Conservation (phyloP, 352 stramenopile species). For the Phytopythium montanum region DNA sequence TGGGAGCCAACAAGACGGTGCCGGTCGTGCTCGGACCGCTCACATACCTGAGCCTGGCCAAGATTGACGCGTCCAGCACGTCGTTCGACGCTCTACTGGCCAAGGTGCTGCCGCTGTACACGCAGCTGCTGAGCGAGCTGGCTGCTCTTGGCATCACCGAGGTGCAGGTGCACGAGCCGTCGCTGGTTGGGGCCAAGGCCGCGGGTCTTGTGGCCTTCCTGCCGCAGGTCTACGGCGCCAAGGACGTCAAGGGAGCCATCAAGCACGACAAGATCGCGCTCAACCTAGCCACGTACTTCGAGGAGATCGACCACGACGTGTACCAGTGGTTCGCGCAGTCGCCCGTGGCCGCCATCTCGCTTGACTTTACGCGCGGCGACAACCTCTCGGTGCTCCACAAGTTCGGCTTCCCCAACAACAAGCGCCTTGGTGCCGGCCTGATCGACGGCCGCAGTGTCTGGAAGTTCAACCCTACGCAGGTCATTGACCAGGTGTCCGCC, state of each 20-base stretch:
- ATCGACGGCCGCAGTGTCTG: constrained; percentile 91
- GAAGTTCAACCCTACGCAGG: constrained; percentile 78
- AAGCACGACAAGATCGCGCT: constrained; percentile 57
- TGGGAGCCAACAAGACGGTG: constrained; percentile 83
- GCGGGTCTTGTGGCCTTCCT: constrained; percentile 53
- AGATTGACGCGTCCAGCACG: constrained; percentile 61
- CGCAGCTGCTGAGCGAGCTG: constrained; percentile 68
- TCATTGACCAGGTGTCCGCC: constrained; percentile 42
- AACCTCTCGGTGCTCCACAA: constrained; percentile 81
- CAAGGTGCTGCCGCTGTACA: constrained; percentile 80
- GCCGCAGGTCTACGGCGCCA: constrained; percentile 62
- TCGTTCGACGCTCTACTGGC: constrained; percentile 66
- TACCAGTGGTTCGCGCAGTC: constrained; percentile 89
- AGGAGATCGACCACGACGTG: constrained; percentile 83
- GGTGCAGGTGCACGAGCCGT: constrained; percentile 91
- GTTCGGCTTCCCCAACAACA: constrained; percentile 80
- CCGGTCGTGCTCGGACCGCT: constrained; percentile 81
- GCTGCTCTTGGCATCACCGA: constrained; percentile 71
- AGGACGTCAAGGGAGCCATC: constrained; percentile 47
- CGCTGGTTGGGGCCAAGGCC: constrained; percentile 74
- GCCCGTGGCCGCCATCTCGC: constrained; percentile 74
- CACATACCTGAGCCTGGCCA: constrained; percentile 78
- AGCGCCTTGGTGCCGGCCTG: constrained; percentile 86
- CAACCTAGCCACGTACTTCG: constrained; percentile 88
- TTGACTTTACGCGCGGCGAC: constrained; percentile 91